Percentiles rank a stretch among this genome's conserved stretches.
These are phyloP conservation scores for Saccharomycopsis microspora DNA, from an alignment of 805 yeast genomes.

Conservation along the genomic window DNA sequence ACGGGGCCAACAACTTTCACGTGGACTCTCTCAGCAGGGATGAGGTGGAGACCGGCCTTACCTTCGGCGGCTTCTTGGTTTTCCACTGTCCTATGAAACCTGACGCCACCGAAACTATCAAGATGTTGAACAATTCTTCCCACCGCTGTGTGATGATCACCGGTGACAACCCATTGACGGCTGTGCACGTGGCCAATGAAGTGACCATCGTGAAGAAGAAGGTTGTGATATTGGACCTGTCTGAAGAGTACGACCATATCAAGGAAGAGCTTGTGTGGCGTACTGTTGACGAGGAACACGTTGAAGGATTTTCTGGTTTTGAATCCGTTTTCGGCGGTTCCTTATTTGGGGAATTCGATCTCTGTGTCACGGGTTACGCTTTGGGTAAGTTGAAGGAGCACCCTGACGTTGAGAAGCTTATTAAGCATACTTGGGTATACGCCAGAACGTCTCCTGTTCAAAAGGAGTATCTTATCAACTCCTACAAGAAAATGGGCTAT, in stretches of 20 bases:
- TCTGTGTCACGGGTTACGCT: constrained; percentile 92
- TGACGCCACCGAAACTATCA: constrained; percentile 83
- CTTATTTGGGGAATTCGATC: constrained; percentile 58
- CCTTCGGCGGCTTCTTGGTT: constrained; percentile 86
- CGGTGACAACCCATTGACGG: constrained; percentile 97
- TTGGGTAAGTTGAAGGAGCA: constrained; percentile 55
- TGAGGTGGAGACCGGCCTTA: constrained; percentile 60
- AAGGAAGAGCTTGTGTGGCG: constrained; percentile 67
- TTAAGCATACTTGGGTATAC: constrained; percentile 90
- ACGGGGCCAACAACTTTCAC: constrained; percentile 37
- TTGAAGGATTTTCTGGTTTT: constrained; percentile 11
- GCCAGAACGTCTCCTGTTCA: constrained; percentile 97
- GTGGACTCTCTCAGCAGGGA: constrained; percentile 59
- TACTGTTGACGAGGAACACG: constrained; percentile 63
- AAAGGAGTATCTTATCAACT: constrained; percentile 80
- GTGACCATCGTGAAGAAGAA: constrained; percentile 80
- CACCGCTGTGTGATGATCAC: constrained; percentile 97
- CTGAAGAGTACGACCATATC: constrained; percentile 44
- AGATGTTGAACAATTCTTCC: constrained; percentile 88
- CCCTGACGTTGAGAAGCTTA: constrained; percentile 55
- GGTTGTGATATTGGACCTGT: constrained; percentile 76
- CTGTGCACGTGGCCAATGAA: constrained; percentile 93
- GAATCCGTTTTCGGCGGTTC: constrained; percentile 8
- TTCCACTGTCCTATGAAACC: constrained; percentile 95
- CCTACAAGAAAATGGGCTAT: constrained; percentile 80